Evolutionary conservation across 305 asterid species (phyloP).

Genomic region (Fraxinus ornus): DNA sequence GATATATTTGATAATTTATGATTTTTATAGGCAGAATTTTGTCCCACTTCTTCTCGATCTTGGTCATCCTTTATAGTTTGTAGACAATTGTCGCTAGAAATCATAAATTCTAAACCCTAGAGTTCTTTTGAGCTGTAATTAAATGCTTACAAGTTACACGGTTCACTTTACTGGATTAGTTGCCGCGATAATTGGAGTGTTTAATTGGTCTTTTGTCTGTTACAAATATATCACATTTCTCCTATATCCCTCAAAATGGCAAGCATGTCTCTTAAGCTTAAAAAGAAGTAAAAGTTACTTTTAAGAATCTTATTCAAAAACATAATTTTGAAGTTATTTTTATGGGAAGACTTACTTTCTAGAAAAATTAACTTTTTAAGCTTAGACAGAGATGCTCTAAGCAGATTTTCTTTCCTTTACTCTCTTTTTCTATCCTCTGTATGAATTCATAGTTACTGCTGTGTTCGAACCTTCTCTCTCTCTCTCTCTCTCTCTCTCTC

Average conservation of each 20-base stretch:
- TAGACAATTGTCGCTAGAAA: neutral
- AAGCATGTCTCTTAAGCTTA: neutral
- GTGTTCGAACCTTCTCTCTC: neutral
- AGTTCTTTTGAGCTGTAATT: neutral
- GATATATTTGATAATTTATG: neutral
- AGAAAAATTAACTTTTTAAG: neutral
- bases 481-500: neutral
- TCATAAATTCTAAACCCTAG: neutral
- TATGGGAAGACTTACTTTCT: neutral
- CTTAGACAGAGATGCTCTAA: neutral
- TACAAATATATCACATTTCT: neutral
- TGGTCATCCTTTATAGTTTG: neutral
- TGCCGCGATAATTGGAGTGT: neutral
- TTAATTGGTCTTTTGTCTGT: neutral
- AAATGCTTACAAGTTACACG: neutral
- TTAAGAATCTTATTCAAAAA: neutral
- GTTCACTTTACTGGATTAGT: neutral
- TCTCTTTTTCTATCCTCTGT: neutral
- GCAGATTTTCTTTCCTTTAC: neutral
- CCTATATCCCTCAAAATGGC: neutral
- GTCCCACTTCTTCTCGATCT: neutral
- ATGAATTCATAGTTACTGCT: neutral
- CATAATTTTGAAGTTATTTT: neutral
- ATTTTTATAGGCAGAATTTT: neutral
- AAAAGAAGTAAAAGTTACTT: neutral